phyloP scores from a whole-genome alignment of 1,139 yeast genomes.

The Suhomyces bokatorum region DNA sequence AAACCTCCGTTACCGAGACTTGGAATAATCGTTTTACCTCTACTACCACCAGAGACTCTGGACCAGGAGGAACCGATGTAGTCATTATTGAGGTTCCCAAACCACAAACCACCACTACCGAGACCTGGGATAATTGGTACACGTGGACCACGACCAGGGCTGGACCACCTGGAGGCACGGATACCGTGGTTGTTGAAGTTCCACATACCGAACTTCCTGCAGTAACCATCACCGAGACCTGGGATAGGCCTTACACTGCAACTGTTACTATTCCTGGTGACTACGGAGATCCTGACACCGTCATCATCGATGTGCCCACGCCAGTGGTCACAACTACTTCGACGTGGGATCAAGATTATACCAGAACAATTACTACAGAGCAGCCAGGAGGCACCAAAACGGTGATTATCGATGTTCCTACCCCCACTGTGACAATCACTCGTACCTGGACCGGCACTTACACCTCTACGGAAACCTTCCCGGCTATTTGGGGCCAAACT shows the following conservation, averaged over 20 bases:
- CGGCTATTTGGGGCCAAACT: conserved; percentile 14
- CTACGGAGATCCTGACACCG: conserved; percentile 8
- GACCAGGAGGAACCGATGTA: conserved; percentile 11
- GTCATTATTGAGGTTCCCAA: conserved; percentile 15
- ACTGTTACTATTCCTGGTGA: too few species aligned
- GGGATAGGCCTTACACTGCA: too few species aligned
- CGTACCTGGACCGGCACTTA: conserved; percentile 9
- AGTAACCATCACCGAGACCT: too few species aligned
- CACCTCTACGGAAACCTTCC: conserved; percentile 11
- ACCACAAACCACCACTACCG: conserved; percentile 5
- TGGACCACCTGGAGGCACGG: conserved; percentile 14
- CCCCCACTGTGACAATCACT: conserved; percentile 14
- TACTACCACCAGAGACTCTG: conserved; percentile 11
- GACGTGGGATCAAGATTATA: conserved; percentile 13
- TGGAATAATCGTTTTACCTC: conserved; percentile 11
- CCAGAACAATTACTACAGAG: conserved; percentile 11
- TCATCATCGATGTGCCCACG: conserved; percentile 20
- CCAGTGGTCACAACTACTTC: conserved; percentile 15
- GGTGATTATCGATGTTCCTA: conserved; percentile 20
- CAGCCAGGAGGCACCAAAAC: conserved; percentile 17
- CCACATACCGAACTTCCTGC: too few species aligned
- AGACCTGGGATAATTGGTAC: neutral
- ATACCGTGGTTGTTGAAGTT: too few species aligned
- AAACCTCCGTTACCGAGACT: conserved; percentile 13
- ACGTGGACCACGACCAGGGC: conserved; percentile 12